These are phyloP conservation scores for Penicillium concentricum DNA, from an alignment of 2,329 filamentous ascomycete species.

Conservation along the genomic window DNA sequence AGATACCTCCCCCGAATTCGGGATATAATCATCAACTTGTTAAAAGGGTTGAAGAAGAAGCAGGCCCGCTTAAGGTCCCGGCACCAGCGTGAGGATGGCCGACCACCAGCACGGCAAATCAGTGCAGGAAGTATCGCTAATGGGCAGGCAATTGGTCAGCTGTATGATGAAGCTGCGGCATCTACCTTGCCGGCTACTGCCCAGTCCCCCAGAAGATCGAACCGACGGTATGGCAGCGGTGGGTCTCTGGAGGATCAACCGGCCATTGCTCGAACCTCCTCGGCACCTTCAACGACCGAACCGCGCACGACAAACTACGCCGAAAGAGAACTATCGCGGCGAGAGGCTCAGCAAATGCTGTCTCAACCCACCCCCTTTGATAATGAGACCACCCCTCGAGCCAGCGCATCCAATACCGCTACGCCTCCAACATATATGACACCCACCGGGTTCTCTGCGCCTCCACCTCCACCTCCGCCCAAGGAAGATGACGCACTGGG, in stretches of 20 bases:
- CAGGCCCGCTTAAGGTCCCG: slow-evolving; percentile 77
- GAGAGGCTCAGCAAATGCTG: slow-evolving; percentile 39
- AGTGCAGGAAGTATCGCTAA: slow-evolving; percentile 50
- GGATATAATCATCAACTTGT: slow-evolving; percentile 96
- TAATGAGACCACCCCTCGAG: slow-evolving; percentile 46
- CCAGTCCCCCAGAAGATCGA: slow-evolving; percentile 35
- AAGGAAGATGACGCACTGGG: slow-evolving; percentile 87
- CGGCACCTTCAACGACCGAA: slow-evolving; percentile 28
- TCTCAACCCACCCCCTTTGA: slow-evolving; percentile 68
- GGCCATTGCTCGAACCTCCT: slow-evolving; percentile 27
- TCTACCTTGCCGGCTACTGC: slow-evolving; percentile 22
- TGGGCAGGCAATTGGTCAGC: slow-evolving; percentile 47
- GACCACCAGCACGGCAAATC: slow-evolving; percentile 42
- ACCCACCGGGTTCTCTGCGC: slow-evolving; percentile 47
- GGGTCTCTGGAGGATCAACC: slow-evolving; percentile 39
- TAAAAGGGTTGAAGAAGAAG: slow-evolving; percentile 95
- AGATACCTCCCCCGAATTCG: slow-evolving; percentile 90
- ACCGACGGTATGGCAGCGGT: slow-evolving; percentile 40
- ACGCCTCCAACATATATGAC: slow-evolving; percentile 24
- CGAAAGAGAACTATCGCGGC: slow-evolving; percentile 41
- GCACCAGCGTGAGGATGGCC: slow-evolving; percentile 51
- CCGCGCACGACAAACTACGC: slow-evolving; percentile 32
- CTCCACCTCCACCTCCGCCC: slow-evolving; percentile 75
- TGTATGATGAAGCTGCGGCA: slow-evolving; percentile 41
- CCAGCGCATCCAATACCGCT: slow-evolving; percentile 20